Conservation (phyloP, 2,329 filamentous ascomycete species). For the Claviceps paspali region DNA sequence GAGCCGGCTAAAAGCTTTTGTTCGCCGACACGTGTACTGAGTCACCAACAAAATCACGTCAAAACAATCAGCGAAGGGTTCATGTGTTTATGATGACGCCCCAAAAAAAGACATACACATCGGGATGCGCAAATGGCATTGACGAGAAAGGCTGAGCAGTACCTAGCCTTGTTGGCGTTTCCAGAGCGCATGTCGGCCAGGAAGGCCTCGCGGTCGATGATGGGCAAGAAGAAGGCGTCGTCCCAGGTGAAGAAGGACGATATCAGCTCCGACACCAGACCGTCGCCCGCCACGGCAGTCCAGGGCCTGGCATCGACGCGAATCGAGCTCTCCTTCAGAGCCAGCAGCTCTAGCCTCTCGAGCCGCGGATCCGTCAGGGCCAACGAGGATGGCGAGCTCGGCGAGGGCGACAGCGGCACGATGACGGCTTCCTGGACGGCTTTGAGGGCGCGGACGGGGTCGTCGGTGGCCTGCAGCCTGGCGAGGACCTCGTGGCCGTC, state of each 20-base stretch:
- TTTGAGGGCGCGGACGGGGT: constrained; percentile 3
- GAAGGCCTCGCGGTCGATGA: constrained; percentile 14
- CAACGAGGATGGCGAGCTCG: not conserved
- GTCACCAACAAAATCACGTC: not conserved
- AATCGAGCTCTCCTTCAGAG: constrained; percentile 9
- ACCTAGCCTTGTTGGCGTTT: constrained; percentile 9
- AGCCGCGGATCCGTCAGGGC: not conserved
- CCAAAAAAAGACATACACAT: constrained; percentile 14
- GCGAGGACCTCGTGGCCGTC: constrained; percentile 4
- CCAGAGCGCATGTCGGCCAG: constrained; percentile 13
- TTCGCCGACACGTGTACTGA: constrained; percentile 11
- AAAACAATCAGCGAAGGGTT: no score
- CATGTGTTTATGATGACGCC: no score
- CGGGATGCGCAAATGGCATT: constrained; percentile 18
- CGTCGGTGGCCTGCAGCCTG: constrained; percentile 4
- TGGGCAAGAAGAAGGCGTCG: constrained; percentile 11
- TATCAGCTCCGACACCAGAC: constrained; percentile 16
- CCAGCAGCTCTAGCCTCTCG: constrained; percentile 5
- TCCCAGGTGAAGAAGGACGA: constrained; percentile 18
- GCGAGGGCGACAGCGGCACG: not conserved
- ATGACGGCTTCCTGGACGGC: constrained; percentile 1
- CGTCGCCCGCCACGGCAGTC: constrained; percentile 16
- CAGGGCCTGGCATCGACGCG: constrained; percentile 15
- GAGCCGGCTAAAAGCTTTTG: constrained; percentile 7
- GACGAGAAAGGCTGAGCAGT: constrained; percentile 17